Percentiles rank a stretch among this genome's conserved stretches.
Evolutionary conservation across 768 basidiomycete species (phyloP).

Genomic region (Rhodotorula diobovata): DNA sequence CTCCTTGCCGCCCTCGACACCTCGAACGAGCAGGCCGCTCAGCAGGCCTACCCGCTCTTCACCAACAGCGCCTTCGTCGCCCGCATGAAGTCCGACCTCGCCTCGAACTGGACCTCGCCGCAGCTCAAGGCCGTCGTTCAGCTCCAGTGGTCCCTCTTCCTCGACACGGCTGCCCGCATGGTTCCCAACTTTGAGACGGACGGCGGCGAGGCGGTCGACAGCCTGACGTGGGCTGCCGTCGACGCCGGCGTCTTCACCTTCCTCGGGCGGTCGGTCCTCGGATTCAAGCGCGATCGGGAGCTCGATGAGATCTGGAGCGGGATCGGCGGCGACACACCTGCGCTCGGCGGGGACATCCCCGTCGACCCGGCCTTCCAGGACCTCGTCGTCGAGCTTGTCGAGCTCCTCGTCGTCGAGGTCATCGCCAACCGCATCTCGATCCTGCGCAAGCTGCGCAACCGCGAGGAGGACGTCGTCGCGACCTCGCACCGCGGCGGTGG

Average conservation of each 20-base stretch:
- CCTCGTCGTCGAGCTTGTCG: constrained; percentile 61
- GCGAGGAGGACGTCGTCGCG: constrained; percentile 77
- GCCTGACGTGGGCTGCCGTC: constrained; percentile 73
- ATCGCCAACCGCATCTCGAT: constrained; percentile 46
- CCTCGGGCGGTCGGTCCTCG: constrained; percentile 61
- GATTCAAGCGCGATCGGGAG: constrained; percentile 53
- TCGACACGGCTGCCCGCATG: constrained; percentile 68
- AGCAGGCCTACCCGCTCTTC: constrained; percentile 34
- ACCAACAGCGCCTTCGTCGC: constrained; percentile 25
- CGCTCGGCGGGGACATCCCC: constrained; percentile 16
- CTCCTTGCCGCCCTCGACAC: constrained; percentile 63
- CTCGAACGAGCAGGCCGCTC: constrained; percentile 49
- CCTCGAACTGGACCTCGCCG: constrained; percentile 47
- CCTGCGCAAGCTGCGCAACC: constrained; percentile 62
- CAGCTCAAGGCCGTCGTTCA: constrained; percentile 65
- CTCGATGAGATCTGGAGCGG: constrained; percentile 47
- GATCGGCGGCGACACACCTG: constrained; percentile 10
- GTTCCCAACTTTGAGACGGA: constrained; percentile 63
- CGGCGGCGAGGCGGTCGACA: constrained; percentile 65
- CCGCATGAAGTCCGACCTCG: constrained; percentile 23
- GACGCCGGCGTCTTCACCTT: constrained; percentile 76
- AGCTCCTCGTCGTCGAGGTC: constrained; percentile 62
- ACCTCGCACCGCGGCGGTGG: constrained; percentile 59
- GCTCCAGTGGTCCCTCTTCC: constrained; percentile 83
- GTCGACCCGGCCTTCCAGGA: constrained; percentile 54